Conservation (phyloP, 2,329 filamentous ascomycete species). For the Colletotrichum lentis region DNA sequence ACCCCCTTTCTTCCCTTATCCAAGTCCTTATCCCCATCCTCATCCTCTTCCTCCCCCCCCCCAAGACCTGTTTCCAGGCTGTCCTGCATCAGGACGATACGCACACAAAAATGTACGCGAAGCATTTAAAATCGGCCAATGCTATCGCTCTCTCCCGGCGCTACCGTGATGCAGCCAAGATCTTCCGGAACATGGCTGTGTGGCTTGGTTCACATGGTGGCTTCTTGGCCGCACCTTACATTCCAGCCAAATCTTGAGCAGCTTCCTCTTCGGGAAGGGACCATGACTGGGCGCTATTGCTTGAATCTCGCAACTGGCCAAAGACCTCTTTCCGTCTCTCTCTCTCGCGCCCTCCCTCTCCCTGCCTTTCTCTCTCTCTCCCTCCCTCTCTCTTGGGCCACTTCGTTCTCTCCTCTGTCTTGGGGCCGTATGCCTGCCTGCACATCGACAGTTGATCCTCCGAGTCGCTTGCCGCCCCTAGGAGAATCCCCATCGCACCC, state of each 20-base stretch:
- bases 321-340: not conserved
- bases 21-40: too few relatives aligned
- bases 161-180: constrained; percentile 34
- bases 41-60: not conserved
- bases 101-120: not conserved
- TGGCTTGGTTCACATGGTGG: constrained; percentile 30
- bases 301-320: constrained; percentile 24
- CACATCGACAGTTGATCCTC: not conserved
- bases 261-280: constrained; percentile 29
- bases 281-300: constrained; percentile 26
- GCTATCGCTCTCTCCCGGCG: constrained; percentile 19
- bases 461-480: not conserved
- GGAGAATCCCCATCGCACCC: not conserved
- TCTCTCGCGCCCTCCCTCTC: not conserved
- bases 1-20: not conserved
- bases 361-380: not conserved
- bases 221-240: constrained; percentile 25
- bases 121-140: not conserved
- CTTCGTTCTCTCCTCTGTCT: too few relatives aligned
- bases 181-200: constrained; percentile 34
- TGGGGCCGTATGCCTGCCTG: not conserved
- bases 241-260: constrained; percentile 13
- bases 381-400: too few relatives aligned
- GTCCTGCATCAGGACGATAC: not conserved
- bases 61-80: too few relatives aligned